Evolutionary conservation across 2,329 filamentous ascomycete genomes (phyloP).

Genomic region (Fonsecaea pedrosoi): DNA sequence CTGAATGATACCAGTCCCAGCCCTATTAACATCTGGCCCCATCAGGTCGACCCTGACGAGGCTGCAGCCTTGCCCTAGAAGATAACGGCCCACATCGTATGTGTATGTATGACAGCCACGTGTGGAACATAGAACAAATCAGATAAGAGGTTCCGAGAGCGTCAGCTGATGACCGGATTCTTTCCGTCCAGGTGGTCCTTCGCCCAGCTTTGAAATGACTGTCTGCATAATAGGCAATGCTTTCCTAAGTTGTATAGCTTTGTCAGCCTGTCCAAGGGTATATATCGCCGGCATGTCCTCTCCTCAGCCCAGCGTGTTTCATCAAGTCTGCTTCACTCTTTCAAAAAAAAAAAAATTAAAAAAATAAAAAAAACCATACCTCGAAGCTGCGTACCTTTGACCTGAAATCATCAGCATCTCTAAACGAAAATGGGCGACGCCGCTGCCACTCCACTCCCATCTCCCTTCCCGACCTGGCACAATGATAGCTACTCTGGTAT

Average conservation of each 20-base stretch:
- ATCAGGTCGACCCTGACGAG: background rate
- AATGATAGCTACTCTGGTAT: constrained; percentile 50
- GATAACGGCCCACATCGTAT: background rate
- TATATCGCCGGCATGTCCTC: background rate
- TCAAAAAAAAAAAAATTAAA: too few relatives aligned
- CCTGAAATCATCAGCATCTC: background rate
- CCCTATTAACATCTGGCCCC: background rate
- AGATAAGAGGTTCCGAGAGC: background rate
- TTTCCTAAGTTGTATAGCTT: background rate
- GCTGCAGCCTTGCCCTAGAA: constrained; percentile 1
- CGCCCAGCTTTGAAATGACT: background rate
- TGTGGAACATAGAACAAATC: background rate
- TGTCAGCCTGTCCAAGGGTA: background rate
- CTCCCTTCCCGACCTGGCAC: constrained; percentile 38
- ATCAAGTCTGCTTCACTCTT: background rate
- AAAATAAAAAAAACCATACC: background rate
- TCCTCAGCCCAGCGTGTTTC: background rate
- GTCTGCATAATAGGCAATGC: background rate
- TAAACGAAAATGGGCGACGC: constrained; percentile 11
- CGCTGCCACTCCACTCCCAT: background rate
- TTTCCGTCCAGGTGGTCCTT: background rate
- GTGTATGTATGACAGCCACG: background rate
- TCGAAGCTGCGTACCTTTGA: background rate
- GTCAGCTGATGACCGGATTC: background rate
- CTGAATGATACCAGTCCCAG: background rate